phyloP scores from a whole-genome alignment of 2,329 filamentous ascomycete species.

The Stemphylium beticola region DNA sequence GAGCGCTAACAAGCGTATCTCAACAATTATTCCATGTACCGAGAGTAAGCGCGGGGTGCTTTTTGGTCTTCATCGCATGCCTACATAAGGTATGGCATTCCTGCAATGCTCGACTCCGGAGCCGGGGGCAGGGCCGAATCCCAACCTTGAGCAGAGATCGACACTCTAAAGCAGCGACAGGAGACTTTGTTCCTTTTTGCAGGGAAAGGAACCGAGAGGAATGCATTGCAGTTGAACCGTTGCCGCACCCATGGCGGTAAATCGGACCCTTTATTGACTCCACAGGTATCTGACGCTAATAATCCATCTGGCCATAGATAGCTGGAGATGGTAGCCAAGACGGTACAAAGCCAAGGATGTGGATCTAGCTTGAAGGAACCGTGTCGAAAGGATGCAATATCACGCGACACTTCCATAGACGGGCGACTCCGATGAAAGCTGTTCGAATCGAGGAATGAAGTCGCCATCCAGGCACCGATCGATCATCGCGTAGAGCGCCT shows the following conservation, averaged over 20 bases:
- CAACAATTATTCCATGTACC: background rate
- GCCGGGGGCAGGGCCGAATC: background rate
- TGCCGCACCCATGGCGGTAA: background rate
- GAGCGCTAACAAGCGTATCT: background rate
- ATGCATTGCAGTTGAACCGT: background rate
- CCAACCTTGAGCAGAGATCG: background rate
- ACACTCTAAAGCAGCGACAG: background rate
- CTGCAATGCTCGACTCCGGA: background rate
- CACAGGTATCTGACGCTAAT: background rate
- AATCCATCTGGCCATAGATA: background rate
- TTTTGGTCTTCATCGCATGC: background rate
- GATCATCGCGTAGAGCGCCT: background rate
- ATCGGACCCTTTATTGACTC: conserved; percentile 2
- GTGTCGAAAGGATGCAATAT: background rate
- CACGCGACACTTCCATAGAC: background rate
- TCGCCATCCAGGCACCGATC: background rate
- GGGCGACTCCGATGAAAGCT: background rate
- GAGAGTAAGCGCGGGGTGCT: conserved; percentile 10
- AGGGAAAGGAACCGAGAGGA: background rate
- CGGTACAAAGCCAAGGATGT: background rate
- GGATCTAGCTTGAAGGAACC: background rate
- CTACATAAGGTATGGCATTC: conserved; percentile 4
- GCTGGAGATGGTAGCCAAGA: background rate
- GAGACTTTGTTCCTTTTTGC: background rate
- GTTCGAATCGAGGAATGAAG: background rate